Conservation (phyloP, 345 rosid genomes). For the Rhodamnia rubescens region DNA sequence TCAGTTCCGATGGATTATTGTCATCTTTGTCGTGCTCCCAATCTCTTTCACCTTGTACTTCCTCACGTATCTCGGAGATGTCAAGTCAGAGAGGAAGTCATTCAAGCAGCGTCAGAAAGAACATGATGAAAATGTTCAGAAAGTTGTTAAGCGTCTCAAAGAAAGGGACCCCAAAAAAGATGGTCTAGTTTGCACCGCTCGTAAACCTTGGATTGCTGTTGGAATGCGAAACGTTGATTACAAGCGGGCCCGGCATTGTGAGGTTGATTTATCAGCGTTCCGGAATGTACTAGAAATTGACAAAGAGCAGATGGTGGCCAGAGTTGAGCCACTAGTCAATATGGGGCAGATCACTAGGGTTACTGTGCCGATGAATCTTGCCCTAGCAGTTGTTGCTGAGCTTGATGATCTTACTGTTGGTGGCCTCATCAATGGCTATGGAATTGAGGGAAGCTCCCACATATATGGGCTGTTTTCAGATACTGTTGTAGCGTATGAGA, state of each 20-base stretch:
- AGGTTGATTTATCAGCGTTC: conserved; percentile 83
- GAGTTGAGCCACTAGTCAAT: conserved; percentile 93
- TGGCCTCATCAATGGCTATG: conserved; percentile 97
- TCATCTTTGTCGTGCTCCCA: conserved; percentile 89
- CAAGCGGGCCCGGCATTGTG: conserved; percentile 90
- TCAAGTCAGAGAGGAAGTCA: conserved; percentile 79
- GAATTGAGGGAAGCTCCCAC: conserved; percentile 99
- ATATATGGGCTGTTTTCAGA: conserved; percentile 91
- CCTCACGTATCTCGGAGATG: conserved; percentile 90
- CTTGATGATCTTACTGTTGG: conserved; percentile 99
- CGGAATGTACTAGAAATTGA: conserved; percentile 76
- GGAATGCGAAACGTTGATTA: conserved; percentile 99
- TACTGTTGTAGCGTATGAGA: conserved; percentile 93
- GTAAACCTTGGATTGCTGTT: conserved; percentile 97
- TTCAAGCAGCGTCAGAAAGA: conserved; percentile 79
- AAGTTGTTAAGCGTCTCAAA: conserved; percentile 82
- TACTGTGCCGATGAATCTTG: conserved; percentile 80
- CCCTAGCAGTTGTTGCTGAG: conserved; percentile 99
- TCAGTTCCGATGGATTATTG: conserved; percentile 82
- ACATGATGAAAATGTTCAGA: conserved; percentile 78
- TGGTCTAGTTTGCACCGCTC: conserved; percentile 98
- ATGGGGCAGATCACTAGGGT: conserved; percentile 95
- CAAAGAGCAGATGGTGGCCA: conserved; percentile 82
- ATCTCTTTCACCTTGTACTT: conserved; percentile 69
- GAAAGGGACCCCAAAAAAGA: conserved; percentile 72